Percentiles rank a stretch among this genome's conserved stretches.
Conservation (phyloP, 1,139 yeast species). For the Candida sojae region DNA sequence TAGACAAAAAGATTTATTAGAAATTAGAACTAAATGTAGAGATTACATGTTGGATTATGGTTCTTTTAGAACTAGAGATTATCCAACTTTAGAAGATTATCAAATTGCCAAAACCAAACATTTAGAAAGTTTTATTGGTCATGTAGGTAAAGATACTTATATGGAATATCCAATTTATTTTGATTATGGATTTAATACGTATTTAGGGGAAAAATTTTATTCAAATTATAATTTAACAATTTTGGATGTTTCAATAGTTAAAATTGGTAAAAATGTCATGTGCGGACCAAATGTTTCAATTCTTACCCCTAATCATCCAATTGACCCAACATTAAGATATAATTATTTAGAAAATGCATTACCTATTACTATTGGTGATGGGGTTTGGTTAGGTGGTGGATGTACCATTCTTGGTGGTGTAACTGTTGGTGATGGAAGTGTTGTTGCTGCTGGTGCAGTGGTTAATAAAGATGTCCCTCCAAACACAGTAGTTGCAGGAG, state of each 20-base stretch:
- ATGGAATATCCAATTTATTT: conserved; percentile 57
- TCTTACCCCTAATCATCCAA: conserved; percentile 65
- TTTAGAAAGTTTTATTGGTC: conserved; percentile 47
- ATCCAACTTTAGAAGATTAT: conserved; percentile 19
- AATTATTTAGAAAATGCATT: conserved; percentile 52
- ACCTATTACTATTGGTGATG: conserved; percentile 60
- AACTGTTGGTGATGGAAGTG: conserved; percentile 61
- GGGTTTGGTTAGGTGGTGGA: conserved; percentile 67
- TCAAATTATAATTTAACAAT: conserved; percentile 58
- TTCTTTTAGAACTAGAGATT: conserved; percentile 40
- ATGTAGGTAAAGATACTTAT: conserved; percentile 36
- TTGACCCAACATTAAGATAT: conserved; percentile 49
- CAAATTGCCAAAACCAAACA: conserved; percentile 36
- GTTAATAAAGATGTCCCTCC: conserved; percentile 59
- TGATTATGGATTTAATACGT: conserved; percentile 60
- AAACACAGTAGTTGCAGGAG: conserved; percentile 56
- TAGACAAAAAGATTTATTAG: conserved; percentile 11
- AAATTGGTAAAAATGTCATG: conserved; percentile 61
- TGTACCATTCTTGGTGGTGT: conserved; percentile 64
- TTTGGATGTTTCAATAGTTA: conserved; percentile 61
- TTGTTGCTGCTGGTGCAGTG: conserved; percentile 68
- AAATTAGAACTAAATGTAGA: conserved; percentile 13
- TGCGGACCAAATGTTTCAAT: conserved; percentile 66
- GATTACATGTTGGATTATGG: conserved; percentile 34
- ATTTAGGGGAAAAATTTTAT: conserved; percentile 52